Evolutionary conservation across 2,329 filamentous ascomycete genomes (phyloP), one percentile per base, ranked within the genome.

Genomic region (Ophiostoma pallidulum): DNA sequence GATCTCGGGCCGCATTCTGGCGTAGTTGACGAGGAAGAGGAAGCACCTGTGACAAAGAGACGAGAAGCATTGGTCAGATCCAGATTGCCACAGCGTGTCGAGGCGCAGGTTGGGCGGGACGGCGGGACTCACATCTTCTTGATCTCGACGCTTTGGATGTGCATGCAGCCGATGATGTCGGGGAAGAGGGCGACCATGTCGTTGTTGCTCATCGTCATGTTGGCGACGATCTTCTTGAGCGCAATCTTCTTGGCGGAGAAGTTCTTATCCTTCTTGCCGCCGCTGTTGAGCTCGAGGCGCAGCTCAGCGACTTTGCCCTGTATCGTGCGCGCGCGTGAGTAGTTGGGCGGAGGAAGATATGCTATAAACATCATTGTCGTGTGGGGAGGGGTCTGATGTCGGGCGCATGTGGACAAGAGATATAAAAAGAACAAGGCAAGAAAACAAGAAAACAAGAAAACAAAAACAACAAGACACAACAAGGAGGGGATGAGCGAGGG

Each of bases 121-220:
- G 7, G 33, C 16, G 16, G 8, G 4, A 63, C 78, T 57, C 72
- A 96, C 92, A 98, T 98, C 75, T 98, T 98, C 78, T 98, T 98
- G 69, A 98, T 96, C 68, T 98, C 92, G 64, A 98, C 71, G 59
- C 86, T 94, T 45, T 83, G 84, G 53, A 98, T 86, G 58, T 86
- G 81, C 92, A 98, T 98, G 73, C 91, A 97, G 53, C 75, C 82
- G 58, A 98, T 86, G 51, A 98, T 85, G 63, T 98, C 92, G 16
- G 91, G 89, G 59, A 98, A 98, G 45, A 98, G 73, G 33, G 88
- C 89, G 47, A 97, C 85, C 92, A 98, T 98, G 66, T 98, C 92
- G 62, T 97, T 98, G 70, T 98, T 98, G 78, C 91, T 97, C 92
- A 98, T 98, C 55, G 92, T 98, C 92, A 98, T 98, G 65, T 98